phyloP scores from a whole-genome alignment of 371 early-diverging fungal species.

The Lichtheimia hyalospora region DNA sequence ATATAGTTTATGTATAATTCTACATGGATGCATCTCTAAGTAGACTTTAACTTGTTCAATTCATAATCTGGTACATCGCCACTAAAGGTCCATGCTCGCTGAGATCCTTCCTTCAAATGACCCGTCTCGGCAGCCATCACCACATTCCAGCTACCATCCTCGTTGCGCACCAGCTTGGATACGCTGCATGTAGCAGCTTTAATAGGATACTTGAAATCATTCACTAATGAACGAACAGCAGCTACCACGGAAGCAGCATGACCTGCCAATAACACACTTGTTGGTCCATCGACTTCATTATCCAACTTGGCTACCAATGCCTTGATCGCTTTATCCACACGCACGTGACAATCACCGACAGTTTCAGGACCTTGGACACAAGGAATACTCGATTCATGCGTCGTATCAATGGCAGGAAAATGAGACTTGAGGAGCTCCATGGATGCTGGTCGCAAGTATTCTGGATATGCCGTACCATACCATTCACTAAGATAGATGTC shows the following conservation, averaged over 20 bases:
- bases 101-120: conserved; percentile 33
- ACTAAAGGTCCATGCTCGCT: conserved; percentile 37
- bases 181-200: conserved; percentile 30
- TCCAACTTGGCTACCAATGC: conserved; percentile 24
- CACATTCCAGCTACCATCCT: conserved; percentile 25
- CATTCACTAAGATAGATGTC: conserved; percentile 26
- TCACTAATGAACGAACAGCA: conserved; percentile 32
- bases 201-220: conserved; percentile 22
- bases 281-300: conserved; percentile 11
- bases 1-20: background rate
- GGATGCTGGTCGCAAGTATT: conserved; percentile 30
- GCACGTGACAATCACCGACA: conserved; percentile 25
- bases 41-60: conserved; percentile 8
- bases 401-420: conserved; percentile 25
- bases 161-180: conserved; percentile 26
- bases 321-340: conserved; percentile 29
- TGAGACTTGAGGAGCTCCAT: conserved; percentile 19
- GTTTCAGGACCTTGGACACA: conserved; percentile 27
- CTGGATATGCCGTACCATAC: conserved; percentile 30
- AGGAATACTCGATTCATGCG: conserved; percentile 24
- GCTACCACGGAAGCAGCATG: conserved; percentile 42
- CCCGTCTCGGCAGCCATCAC: conserved; percentile 21
- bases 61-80: conserved; percentile 44
- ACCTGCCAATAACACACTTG: conserved; percentile 27
- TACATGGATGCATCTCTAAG: background rate